phyloP scores from a whole-genome alignment of 2,329 filamentous ascomycete species.

The Colletotrichum sp. region DNA sequence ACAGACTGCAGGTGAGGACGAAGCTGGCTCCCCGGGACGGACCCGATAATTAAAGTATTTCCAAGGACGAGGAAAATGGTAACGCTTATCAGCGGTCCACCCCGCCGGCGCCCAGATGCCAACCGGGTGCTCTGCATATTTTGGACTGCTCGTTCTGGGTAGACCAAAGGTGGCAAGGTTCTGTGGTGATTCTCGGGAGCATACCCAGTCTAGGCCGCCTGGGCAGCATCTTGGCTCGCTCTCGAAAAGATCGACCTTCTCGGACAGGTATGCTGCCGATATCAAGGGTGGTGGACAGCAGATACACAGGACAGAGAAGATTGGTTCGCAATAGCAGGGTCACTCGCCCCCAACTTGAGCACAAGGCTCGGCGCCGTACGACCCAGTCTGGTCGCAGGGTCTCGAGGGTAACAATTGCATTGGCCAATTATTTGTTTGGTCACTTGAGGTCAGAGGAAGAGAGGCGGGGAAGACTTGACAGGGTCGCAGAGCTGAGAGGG shows the following conservation, averaged over 20 bases:
- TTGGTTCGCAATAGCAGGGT: background rate
- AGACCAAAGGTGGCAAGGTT: constrained; percentile 10
- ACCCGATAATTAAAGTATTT: constrained; percentile 5
- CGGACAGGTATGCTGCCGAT: constrained; percentile 18
- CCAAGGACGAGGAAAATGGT: background rate
- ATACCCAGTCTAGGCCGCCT: constrained; percentile 7
- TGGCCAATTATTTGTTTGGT: background rate
- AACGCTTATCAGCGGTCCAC: constrained; percentile 18
- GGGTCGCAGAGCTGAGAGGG: background rate
- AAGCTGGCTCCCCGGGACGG: background rate
- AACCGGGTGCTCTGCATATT: background rate
- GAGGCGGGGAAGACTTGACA: background rate
- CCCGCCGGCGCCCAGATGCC: background rate
- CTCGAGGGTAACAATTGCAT: background rate
- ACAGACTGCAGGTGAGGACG: background rate
- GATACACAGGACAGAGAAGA: constrained; percentile 9
- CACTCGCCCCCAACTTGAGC: background rate
- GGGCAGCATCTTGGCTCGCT: constrained; percentile 12
- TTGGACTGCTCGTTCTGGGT: background rate
- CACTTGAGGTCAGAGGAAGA: background rate
- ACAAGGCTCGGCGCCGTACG: background rate
- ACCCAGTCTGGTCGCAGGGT: background rate
- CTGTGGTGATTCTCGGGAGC: background rate
- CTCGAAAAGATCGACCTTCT: constrained; percentile 17
- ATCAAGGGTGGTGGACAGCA: background rate